Evolutionary conservation across 2,329 filamentous ascomycete species (phyloP).

Genomic region (Ploettnerulaceae sp.): DNA sequence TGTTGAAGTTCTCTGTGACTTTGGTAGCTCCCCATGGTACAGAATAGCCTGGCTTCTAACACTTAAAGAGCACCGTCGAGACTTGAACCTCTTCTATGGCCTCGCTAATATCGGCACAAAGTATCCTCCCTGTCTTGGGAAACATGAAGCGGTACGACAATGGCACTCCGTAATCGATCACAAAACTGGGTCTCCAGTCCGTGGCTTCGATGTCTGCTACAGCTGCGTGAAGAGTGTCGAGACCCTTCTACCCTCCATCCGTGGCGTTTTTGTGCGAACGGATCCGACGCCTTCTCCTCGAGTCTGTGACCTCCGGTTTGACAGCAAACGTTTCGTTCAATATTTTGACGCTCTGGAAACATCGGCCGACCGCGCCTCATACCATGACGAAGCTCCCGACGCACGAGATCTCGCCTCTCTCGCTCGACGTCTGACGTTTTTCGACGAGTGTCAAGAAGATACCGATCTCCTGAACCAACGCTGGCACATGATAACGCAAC

Average conservation of each 20-base stretch:
- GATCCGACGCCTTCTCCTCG: conserved; percentile 45
- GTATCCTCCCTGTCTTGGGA: conserved; percentile 54
- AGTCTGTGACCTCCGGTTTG: conserved; percentile 65
- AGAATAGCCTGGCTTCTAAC: conserved; percentile 80
- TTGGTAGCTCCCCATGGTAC: conserved; percentile 74
- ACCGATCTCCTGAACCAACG: conserved; percentile 51
- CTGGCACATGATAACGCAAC: conserved; percentile 74
- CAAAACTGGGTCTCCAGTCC: conserved; percentile 56
- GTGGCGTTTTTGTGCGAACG: conserved; percentile 54
- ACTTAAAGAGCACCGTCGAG: conserved; percentile 60
- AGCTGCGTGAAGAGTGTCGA: conserved; percentile 70
- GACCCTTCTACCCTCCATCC: conserved; percentile 66
- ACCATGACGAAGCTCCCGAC: conserved; percentile 24
- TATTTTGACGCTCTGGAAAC: conserved; percentile 59
- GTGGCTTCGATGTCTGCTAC: conserved; percentile 70
- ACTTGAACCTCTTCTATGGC: conserved; percentile 64
- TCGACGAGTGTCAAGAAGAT: conserved; percentile 34
- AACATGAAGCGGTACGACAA: conserved; percentile 48
- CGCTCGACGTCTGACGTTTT: conserved; percentile 19
- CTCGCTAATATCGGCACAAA: conserved; percentile 59
- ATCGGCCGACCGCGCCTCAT: conserved; percentile 47
- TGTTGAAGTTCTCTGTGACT: conserved; percentile 65
- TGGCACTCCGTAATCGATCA: conserved; percentile 77
- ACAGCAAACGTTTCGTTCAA: conserved; percentile 49
- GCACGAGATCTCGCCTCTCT: conserved; percentile 27